A percentile compares a stretch with the other conserved stretches of the same genome.
phyloP scores from a whole-genome alignment of 2,329 filamentous ascomycete genomes.

The Daldinia sp. region DNA sequence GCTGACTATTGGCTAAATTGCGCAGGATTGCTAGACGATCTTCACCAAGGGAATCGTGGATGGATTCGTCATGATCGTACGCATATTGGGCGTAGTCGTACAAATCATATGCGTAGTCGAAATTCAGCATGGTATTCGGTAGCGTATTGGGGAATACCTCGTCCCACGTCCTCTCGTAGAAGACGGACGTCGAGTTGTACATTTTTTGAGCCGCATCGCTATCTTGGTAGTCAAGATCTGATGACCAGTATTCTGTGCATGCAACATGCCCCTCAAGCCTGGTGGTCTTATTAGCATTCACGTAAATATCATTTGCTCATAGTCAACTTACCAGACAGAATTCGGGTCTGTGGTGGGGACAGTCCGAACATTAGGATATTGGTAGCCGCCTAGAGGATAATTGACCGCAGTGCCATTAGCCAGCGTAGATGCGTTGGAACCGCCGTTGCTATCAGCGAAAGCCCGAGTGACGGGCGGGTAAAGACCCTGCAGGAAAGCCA shows the following conservation, averaged over 20 bases:
- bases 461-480: conserved; percentile 72
- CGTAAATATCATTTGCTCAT: neutral
- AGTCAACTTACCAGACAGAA: conserved; percentile 53
- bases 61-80: conserved; percentile 59
- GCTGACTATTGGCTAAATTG: conserved; percentile 71
- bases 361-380: conserved; percentile 74
- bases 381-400: conserved; percentile 79
- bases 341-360: conserved; percentile 56
- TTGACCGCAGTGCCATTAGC: conserved; percentile 67
- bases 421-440: conserved; percentile 58
- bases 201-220: conserved; percentile 17
- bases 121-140: conserved; percentile 48
- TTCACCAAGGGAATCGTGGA: conserved; percentile 50
- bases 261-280: conserved; percentile 35
- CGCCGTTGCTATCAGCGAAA: conserved; percentile 49
- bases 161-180: conserved; percentile 55
- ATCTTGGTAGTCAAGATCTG: conserved; percentile 18
- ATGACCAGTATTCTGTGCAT: conserved; percentile 33
- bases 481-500: conserved; percentile 83
- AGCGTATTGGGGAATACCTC: conserved; percentile 52
- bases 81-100: conserved; percentile 66
- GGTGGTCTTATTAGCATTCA: neutral
- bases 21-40: conserved; percentile 63
- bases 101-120: conserved; percentile 60
- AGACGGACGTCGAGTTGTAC: conserved; percentile 43